Conservation (phyloP, 257 asterid genomes). For the Solanum piurae region DNA sequence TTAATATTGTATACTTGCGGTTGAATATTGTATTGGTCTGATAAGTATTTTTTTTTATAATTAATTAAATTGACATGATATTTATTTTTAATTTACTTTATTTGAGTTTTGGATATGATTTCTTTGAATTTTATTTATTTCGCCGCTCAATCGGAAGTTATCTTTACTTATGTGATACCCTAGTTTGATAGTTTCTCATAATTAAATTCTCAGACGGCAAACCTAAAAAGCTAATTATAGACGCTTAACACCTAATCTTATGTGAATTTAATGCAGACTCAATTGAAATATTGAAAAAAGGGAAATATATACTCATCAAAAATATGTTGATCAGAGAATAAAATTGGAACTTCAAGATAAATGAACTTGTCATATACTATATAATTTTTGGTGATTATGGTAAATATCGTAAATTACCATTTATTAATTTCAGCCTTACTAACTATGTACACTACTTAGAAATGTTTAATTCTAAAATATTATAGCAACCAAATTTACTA, state of each 20-base stretch:
- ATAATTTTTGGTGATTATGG: background rate
- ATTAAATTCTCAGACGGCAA: background rate
- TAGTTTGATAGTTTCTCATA: background rate
- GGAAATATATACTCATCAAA: background rate
- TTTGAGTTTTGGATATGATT: background rate
- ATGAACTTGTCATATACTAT: background rate
- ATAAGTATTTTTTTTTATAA: background rate
- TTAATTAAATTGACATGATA: background rate
- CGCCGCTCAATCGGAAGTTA: fast-evolving
- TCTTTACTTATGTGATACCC: fast-evolving
- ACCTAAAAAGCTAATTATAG: background rate
- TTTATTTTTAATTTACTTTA: background rate
- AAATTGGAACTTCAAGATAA: background rate
- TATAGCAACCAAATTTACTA: background rate
- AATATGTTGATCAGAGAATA: too few relatives aligned
- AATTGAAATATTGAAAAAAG: background rate
- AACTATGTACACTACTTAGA: too few relatives aligned
- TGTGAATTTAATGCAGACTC: too few relatives aligned
- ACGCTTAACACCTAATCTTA: background rate
- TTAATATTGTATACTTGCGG: background rate
- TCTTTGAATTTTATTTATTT: background rate
- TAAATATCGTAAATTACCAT: background rate
- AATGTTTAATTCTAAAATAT: too few relatives aligned
- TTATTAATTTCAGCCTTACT: background rate
- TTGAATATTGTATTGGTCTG: background rate